Evolutionary conservation across 768 basidiomycete genomes (phyloP), one percentile per base, ranked within the genome.

Genomic region (Termitomyces sp.): DNA sequence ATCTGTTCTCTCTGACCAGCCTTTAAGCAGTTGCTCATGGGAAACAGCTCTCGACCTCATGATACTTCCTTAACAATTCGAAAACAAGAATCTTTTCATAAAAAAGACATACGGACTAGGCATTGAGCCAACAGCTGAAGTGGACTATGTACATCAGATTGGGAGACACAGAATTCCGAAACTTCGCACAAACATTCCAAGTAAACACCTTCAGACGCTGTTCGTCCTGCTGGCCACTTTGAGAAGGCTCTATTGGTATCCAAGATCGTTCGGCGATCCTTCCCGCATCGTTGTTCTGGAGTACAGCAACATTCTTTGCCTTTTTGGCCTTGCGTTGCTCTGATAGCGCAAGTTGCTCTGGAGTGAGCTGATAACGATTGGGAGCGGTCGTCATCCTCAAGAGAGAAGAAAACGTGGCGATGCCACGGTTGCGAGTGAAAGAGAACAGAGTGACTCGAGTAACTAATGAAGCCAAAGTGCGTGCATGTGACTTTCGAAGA

Each of bases 11-110:
- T 77, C 65, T 88, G 84, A 20, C 64, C 66, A 44, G 84, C 87
- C 68, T 90, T 92, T 44, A 95, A 73, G 64, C 91, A 94, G 64
- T 90, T 83, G 60, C 89, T 91, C n/a, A 78, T 84, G 1, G 92
- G 91, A 62, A 94, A 93, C 51, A 94, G 73, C 41, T 89, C 84
- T 32, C 91, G 81, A 40, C 91, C 90, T 92, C 58, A 18, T 35
- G 29, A 40, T 23, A n/a, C 15, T 47, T n/a, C 36, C 40, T 25
- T 36, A 53, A 33, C 22, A 23, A 3, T 41, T 22, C 18, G 22
- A 10, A 53, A 22, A 43, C 22, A 23, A 31, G 35, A 39, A 54
- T 23, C 11, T 32, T 15, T 23, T 18, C 12, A 33, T 38, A 40
- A 31, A 50, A 16, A 46, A 9, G 36, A 83, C 89, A 72, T 70